Conservation (phyloP, 1,284 basidiomycete species). For the Caloboletus firmus region DNA sequence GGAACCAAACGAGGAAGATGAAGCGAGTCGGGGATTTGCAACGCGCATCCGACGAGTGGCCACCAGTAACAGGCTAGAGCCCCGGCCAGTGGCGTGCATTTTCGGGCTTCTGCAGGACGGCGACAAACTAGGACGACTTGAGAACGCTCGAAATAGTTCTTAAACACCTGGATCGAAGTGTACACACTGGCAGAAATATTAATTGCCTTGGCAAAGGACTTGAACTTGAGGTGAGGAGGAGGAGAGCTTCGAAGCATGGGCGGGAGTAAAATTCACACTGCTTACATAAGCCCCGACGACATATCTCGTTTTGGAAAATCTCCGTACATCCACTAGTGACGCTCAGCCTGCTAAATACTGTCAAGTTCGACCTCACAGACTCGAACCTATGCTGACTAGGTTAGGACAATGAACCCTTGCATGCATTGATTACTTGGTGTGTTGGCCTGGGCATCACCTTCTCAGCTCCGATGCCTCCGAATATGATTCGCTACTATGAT, state of each 20-base stretch:
- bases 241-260: not conserved
- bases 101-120: not conserved
- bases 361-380: not conserved
- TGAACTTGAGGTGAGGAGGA: too few species aligned
- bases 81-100: slow-evolving; percentile 13
- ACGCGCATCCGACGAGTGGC: slow-evolving; percentile 2
- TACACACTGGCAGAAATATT: not conserved
- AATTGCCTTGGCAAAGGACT: not conserved
- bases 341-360: too few species aligned
- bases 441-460: not conserved
- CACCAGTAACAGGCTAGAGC: slow-evolving; percentile 1
- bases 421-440: too few species aligned
- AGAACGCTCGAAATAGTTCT: not conserved
- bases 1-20: not conserved
- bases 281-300: slow-evolving; percentile 12
- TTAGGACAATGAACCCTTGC: not conserved
- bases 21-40: not conserved
- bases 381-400: not conserved
- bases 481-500: not conserved
- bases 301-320: slow-evolving; percentile 25
- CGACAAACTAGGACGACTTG: too few species aligned
- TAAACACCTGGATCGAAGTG: not conserved
- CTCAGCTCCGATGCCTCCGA: not conserved
- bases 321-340: slow-evolving; percentile 8
- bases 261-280: slow-evolving; percentile 15